Evolutionary conservation across 192 early-diverging fungal species (phyloP), one percentile per base, ranked within the genome.

Genomic region (Entomortierella beljakovae): DNA sequence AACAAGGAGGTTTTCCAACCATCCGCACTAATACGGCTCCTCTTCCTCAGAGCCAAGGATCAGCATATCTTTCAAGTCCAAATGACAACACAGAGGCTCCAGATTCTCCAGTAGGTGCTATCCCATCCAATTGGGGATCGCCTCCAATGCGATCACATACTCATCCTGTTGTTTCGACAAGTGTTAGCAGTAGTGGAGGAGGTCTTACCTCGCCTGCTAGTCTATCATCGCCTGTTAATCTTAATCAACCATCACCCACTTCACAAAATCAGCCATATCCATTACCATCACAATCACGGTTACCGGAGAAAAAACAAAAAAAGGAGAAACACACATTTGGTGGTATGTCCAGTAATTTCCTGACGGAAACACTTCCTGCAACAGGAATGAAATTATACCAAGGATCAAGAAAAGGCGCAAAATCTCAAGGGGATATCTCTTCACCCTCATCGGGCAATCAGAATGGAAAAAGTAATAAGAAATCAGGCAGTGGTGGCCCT

Each of bases 261-360:
- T 37, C 54, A 42, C 71, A 66, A 31, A 35, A 53, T 7, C 71
- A 42, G 7, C 26, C 63, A 25, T 61, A 60, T 25, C 57, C 43
- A 31, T 33, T 51, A 6, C 61, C 46, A 25, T 5, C 42, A 4
- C 57, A 53, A 50, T 38, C 51, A 16, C 71, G 66, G n/a, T 20
- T 16, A 9, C 61, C 46, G 15, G n/a, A 32, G 23, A 63, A 60
- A 23, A 79, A 79, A 38, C 54, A 61, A 7, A 79, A 79, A 34
- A 79, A 70, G 22, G 75, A 79, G 23, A 69, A 69, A 33, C 67
- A 79, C 37, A 18, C 75, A 6, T 79, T 79, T 57, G 74, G 66
- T 52, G 75, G 75, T 35, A 79, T 69, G 60, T 77, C 75, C 2
- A 76, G 71, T 31, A 77, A 55, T 23, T 79, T 79, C 42, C 33